Percentiles rank a stretch among this genome's conserved stretches.
These are phyloP conservation scores for Nigrograna mackinnonii DNA, from an alignment of 2,329 filamentous ascomycete genomes.

Conservation along the genomic window DNA sequence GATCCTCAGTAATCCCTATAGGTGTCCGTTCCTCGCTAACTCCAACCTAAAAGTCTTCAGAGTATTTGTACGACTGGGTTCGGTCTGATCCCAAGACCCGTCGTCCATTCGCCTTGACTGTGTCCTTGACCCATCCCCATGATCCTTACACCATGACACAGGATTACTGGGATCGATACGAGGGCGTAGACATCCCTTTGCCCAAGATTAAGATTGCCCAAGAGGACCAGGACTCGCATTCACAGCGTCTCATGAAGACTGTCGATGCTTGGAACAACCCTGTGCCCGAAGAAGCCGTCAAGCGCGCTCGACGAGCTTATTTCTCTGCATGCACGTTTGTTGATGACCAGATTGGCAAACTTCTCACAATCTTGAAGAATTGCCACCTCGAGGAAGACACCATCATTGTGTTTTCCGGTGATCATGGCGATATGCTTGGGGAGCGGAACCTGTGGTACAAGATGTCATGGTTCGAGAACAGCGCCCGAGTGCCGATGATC, in stretches of 20 bases:
- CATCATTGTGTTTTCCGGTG: constrained; percentile 88
- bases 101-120: constrained; percentile 83
- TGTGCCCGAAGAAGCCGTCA: constrained; percentile 84
- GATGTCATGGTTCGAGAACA: constrained; percentile 95
- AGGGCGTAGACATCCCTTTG: constrained; percentile 83
- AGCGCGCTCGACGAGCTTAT: constrained; percentile 83
- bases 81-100: constrained; percentile 71
- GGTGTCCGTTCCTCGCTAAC: no score
- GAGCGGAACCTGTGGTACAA: constrained; percentile 95
- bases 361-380: constrained; percentile 76
- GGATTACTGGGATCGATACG: constrained; percentile 92
- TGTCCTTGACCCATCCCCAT: constrained; percentile 92
- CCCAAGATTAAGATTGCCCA: constrained; percentile 78
- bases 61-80: constrained; percentile 89
- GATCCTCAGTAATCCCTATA: no score
- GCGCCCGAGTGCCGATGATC: constrained; percentile 84
- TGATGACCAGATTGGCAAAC: constrained; percentile 85
- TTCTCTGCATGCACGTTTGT: constrained; percentile 94
- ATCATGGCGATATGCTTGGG: constrained; percentile 95
- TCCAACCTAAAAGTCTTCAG: constrained; percentile 60
- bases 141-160: constrained; percentile 94
- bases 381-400: constrained; percentile 83
- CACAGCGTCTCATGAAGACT: constrained; percentile 82
- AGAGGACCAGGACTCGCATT: constrained; percentile 84
- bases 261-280: constrained; percentile 85